Conservation (phyloP, 495 filamentous ascomycete genomes). For the Hypomontagnella monticulosa region DNA sequence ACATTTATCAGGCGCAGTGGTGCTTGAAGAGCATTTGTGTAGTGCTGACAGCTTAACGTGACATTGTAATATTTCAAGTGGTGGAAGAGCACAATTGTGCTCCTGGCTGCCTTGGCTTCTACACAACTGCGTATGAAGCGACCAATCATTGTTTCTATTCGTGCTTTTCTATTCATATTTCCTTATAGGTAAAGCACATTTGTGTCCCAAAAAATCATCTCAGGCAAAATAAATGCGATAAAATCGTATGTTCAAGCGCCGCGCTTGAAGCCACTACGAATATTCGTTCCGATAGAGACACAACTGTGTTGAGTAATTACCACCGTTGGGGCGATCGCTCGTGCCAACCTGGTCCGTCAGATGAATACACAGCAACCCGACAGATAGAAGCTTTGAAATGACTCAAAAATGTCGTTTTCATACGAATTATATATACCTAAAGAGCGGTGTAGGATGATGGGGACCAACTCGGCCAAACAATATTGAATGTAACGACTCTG, state of each 20-base stretch:
- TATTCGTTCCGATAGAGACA: not conserved
- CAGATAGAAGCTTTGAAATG: too few relatives aligned
- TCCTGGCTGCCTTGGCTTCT: conserved; percentile 3
- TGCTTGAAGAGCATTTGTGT: too few relatives aligned
- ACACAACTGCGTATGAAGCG: not conserved
- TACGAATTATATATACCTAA: conserved; percentile 26
- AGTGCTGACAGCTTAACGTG: too few relatives aligned
- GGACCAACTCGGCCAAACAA: not conserved
- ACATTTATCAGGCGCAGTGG: too few relatives aligned
- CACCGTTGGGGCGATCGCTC: too few relatives aligned
- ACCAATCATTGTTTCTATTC: conserved; percentile 20
- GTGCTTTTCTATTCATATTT: not conserved
- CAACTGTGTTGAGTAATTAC: conserved; percentile 17
- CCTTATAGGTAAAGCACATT: conserved; percentile 13
- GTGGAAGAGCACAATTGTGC: conserved; percentile 27
- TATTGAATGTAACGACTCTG: not conserved
- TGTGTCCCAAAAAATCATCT: not conserved
- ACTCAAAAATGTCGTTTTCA: not conserved
- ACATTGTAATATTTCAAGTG: too few relatives aligned
- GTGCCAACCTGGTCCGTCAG: too few relatives aligned
- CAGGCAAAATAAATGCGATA: not conserved
- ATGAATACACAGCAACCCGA: too few relatives aligned
- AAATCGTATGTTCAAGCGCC: not conserved
- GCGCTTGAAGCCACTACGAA: not conserved
- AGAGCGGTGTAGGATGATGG: conserved; percentile 28